Evolutionary conservation across 2,329 filamentous ascomycete species (phyloP).

Genomic region (Colletotrichum aenigma): DNA sequence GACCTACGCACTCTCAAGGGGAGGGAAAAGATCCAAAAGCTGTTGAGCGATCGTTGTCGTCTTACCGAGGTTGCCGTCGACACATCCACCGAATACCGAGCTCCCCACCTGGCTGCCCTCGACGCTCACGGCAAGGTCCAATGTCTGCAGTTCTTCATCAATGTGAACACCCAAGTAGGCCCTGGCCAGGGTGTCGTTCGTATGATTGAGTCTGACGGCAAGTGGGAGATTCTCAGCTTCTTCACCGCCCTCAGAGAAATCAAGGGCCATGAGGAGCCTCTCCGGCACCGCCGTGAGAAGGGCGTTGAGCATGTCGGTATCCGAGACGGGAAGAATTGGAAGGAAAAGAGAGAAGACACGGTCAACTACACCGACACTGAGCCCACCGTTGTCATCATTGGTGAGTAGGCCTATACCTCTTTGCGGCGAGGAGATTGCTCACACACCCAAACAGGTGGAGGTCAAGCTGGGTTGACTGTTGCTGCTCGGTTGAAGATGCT

Average conservation of each 20-base stretch:
- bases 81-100: conserved; percentile 43
- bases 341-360: conserved; percentile 17
- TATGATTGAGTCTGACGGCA: conserved; percentile 39
- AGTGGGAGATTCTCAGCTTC: conserved; percentile 62
- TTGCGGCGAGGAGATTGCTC: not conserved
- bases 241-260: conserved; percentile 58
- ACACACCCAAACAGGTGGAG: conserved; percentile 29
- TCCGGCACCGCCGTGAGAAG: conserved; percentile 45
- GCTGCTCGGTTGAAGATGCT: conserved; percentile 61
- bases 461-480: conserved; percentile 57
- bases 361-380: conserved; percentile 16
- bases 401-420: not conserved
- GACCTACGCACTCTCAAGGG: conserved; percentile 52
- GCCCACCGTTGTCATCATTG: conserved; percentile 23
- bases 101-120: conserved; percentile 49
- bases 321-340: conserved; percentile 25
- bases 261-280: conserved; percentile 50
- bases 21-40: conserved; percentile 39
- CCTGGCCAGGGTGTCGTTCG: conserved; percentile 60
- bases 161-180: conserved; percentile 57
- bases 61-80: conserved; percentile 51
- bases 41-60: conserved; percentile 35
- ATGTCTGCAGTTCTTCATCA: conserved; percentile 63
- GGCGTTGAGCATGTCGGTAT: conserved; percentile 58
- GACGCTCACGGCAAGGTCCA: conserved; percentile 52